These are phyloP conservation scores for Trichosporon ovoides DNA, from an alignment of 1,284 basidiomycete species.

Conservation along the genomic window DNA sequence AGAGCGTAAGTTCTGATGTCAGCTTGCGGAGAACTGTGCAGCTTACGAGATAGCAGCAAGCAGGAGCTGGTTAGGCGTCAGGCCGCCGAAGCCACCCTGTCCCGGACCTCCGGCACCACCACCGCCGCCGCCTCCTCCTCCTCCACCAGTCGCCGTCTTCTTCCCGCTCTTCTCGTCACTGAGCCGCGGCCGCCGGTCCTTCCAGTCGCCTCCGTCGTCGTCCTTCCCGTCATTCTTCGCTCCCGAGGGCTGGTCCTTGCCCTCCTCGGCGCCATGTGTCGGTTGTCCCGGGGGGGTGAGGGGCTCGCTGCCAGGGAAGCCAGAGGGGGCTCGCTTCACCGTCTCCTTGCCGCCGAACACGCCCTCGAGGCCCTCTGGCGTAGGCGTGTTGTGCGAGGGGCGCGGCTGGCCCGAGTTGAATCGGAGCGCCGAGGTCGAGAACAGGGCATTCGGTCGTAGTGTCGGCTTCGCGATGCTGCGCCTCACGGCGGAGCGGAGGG, in stretches of 20 bases:
- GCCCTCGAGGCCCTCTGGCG: constrained; percentile 39
- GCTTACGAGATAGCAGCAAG: constrained; percentile 37
- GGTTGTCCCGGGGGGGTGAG: constrained; percentile 16
- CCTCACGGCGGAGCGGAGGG: constrained; percentile 6
- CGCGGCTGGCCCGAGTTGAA: constrained; percentile 26
- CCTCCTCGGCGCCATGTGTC: constrained; percentile 34
- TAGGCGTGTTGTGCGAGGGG: constrained; percentile 34
- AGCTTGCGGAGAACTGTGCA: background rate
- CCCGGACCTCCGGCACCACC: constrained; percentile 27
- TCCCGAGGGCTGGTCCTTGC: constrained; percentile 24
- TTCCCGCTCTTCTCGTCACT: constrained; percentile 32
- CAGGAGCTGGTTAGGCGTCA: constrained; percentile 46
- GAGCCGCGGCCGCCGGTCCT: constrained; percentile 35
- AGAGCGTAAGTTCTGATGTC: constrained; percentile 38
- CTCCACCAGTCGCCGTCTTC: constrained; percentile 33
- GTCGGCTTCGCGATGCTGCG: constrained; percentile 11
- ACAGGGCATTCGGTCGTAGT: constrained; percentile 21
- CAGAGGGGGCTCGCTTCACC: background rate
- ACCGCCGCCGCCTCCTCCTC: constrained; percentile 33
- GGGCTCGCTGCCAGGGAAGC: constrained; percentile 5
- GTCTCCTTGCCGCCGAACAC: constrained; percentile 36
- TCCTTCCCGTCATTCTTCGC: constrained; percentile 15
- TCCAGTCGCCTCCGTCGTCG: constrained; percentile 27
- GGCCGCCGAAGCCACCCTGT: constrained; percentile 28
- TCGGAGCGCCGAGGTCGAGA: constrained; percentile 3